Evolutionary conservation across 2,329 filamentous ascomycete species (phyloP).

Genomic region (Arthrobotrys sphaeroides): DNA sequence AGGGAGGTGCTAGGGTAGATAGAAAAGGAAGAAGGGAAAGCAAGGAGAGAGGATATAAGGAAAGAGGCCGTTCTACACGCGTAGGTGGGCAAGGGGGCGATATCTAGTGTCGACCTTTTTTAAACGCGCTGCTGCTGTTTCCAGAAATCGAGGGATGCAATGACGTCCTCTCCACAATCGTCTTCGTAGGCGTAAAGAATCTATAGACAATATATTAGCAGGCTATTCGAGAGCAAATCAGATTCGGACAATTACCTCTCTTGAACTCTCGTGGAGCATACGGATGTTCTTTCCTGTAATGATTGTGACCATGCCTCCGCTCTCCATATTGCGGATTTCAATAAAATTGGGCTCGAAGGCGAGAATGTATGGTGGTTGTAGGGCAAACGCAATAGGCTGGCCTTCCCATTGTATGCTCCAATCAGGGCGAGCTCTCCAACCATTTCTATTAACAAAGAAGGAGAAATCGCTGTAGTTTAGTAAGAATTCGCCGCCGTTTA

Average conservation of each 20-base stretch:
- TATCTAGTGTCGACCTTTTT: constrained; percentile 1
- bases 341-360: constrained; percentile 98
- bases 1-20: not conserved
- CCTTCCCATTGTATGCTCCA: constrained; percentile 99
- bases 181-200: constrained; percentile 98
- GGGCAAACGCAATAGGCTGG: constrained; percentile 86
- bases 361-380: constrained; percentile 95
- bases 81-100: not conserved
- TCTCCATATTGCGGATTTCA: constrained; percentile 94
- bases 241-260: constrained; percentile 75
- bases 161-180: constrained; percentile 81
- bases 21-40: not conserved
- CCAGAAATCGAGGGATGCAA: constrained; percentile 98
- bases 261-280: constrained; percentile 95
- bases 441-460: constrained; percentile 98
- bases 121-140: constrained; percentile 65
- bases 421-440: constrained; percentile 93
- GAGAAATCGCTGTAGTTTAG: constrained; percentile 99
- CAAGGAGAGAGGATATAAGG: not conserved
- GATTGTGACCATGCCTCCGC: constrained; percentile 87
- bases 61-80: constrained; percentile 11
- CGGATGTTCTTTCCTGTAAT: constrained; percentile 95
- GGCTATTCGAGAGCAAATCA: not conserved
- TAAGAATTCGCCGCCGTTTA: constrained; percentile 89
- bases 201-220: constrained; percentile 64